Base-by-base conservation (phyloP, 495 filamentous ascomycete genomes). In the Bryoglossum gracile region DNA sequence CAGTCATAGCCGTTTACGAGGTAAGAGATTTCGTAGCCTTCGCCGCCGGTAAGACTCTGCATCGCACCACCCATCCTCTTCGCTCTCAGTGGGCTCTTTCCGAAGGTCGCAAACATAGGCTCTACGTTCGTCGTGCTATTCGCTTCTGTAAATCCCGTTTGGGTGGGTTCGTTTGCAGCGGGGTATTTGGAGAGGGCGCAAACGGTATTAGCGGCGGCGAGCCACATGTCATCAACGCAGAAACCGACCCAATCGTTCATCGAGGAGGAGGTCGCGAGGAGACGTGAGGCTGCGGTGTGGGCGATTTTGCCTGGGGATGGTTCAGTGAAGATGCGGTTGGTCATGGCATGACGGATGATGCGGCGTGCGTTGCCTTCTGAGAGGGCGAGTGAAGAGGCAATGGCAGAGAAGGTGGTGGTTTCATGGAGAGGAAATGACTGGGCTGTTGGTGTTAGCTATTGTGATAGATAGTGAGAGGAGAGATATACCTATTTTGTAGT, bases 311-410 rank as follows among this genome's bases (percentile, higher is more conserved):
- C 26, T 30, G 26, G 26, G 26, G 26, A 30, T 6, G 26, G 26
- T 13, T 30, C 26, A 6, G 5, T 13, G 26, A 30, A 30, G 6
- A 30, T 6, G 5, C 26, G 26, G 5, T 30, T 30, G 6, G 26
- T 30, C 26, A 30, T 30, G 6, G 6, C 26, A 30, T 6, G 13
- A 13, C 26, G 26, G 6, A 30, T 5, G 13, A 30, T 30, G 6
- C 26, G 5, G 6, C 26, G 5, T 6, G 13, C 26, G 26, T 5
- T 6, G 26, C 13, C 26, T 13, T 30, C 26, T 70, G 14, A 46
- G 45, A 3, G 72, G 69, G 44, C 82, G 77, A 14, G 62, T 56
- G 67, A 83, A 83, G 47, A 81, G 11, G 74, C 61, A 8, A 79
- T 62, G 34, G 73, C 61, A 16, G 58, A 41, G 45, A 74, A 72